Conservation (phyloP, 176 grass and related monocot genomes). For the Oryza glaberrima region DNA sequence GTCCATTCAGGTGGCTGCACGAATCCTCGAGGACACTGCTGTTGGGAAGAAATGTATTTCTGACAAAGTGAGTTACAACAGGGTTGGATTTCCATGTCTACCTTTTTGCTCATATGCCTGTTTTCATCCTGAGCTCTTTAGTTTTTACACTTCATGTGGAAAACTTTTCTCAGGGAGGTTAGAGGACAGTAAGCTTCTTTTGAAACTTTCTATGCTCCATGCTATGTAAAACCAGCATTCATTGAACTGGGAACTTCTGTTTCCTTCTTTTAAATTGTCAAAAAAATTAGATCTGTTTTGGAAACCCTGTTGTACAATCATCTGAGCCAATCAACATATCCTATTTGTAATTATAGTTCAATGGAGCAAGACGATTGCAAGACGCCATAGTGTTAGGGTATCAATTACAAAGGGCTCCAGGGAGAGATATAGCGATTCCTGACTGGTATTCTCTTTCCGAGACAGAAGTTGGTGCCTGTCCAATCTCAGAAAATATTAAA, state of each 20-base stretch:
- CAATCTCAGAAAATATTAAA: slow-evolving; percentile 40
- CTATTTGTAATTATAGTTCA: slow-evolving; percentile 48
- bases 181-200: not conserved
- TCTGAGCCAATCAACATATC: slow-evolving; percentile 15
- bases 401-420: slow-evolving; percentile 79
- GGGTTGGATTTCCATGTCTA: not conserved
- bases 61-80: slow-evolving; percentile 62
- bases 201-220: not conserved
- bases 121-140: slow-evolving; percentile 5
- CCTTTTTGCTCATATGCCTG: not conserved
- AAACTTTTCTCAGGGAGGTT: slow-evolving; percentile 4
- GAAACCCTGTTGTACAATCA: slow-evolving; percentile 20
- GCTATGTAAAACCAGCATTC: slow-evolving; percentile 25
- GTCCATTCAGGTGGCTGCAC: slow-evolving; percentile 62
- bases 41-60: slow-evolving; percentile 79
- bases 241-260: not conserved
- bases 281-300: slow-evolving; percentile 16
- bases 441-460: slow-evolving; percentile 84
- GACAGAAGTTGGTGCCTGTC: slow-evolving; percentile 60
- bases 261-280: not conserved
- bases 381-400: slow-evolving; percentile 87
- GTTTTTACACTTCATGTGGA: slow-evolving; percentile 10
- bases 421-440: slow-evolving; percentile 69
- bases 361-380: slow-evolving; percentile 68
- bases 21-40: slow-evolving; percentile 83